Base-by-base conservation (phyloP, 257 asterid genomes). In the Lantana camara region DNA sequence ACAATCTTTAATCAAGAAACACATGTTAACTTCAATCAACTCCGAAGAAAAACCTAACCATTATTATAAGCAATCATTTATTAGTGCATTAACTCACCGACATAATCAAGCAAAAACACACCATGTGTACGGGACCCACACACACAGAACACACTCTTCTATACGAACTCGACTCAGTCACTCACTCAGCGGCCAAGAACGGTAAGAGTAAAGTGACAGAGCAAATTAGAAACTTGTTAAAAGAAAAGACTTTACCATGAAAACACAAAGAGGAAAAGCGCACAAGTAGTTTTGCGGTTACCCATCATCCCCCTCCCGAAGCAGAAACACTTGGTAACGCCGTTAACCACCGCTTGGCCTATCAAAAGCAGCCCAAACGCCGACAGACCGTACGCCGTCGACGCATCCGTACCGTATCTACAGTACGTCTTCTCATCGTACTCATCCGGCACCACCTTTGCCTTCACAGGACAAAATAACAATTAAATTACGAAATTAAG, bases 291-390 rank as follows among this genome's bases (percentile, higher is more conserved):
- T 24, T 85, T 63, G 59, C 84, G 57, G 35, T 87, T 92, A 34
- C 78, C 85, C 85, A 80, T 80, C 91, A 81, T 78, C 64, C 89
- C 90, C 70, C 70, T 88, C 66, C 99, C 97, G 50, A 85, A 90
- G 63, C 99, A 94, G 75, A 90, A 57, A 60, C 99, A 94, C 91
- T 72, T 94, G 0, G 99, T 90, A 60, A 88, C 85, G 82, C 89
- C 91, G 73, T 88, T 86, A 60, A 94, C 75, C 59, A 94, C 58
- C 72, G 73, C 52, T 71, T 94, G 99, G 74, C 92, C 83, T 20
- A 94, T 71, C 81, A 88, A 60, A 35, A 94, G 91, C 88, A 94
- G 73, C 40, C 95, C 99, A 63, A 90, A 90, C 68, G 99, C 99
- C 76, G 93, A 10, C 70, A 94, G 35, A 16, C 99, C 97, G 77